Evolutionary conservation across 345 rosid species (phyloP).

Genomic region (Dipteronia sinensis): DNA sequence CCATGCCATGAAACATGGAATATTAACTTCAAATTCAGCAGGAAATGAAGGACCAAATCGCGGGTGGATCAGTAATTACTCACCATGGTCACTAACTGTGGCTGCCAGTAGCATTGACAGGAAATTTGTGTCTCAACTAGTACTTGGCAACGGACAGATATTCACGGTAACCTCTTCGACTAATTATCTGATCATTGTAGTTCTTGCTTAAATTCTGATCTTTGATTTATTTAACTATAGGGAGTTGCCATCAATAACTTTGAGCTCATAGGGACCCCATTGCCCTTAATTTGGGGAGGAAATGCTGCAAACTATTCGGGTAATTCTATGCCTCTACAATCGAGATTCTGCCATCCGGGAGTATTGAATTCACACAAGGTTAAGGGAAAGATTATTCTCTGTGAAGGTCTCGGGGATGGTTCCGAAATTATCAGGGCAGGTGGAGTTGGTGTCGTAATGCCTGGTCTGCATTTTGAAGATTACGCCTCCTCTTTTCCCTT

Average conservation of each 20-base stretch:
- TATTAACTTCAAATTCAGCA: slow-evolving; percentile 28
- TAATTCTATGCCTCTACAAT: not conserved
- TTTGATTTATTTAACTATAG: too few species aligned
- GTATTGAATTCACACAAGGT: not conserved
- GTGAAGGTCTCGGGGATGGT: not conserved
- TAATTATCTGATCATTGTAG: too few species aligned
- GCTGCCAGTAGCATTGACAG: slow-evolving; percentile 34
- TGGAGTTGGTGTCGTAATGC: slow-evolving; percentile 1
- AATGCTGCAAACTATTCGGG: slow-evolving; percentile 15
- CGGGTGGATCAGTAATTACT: slow-evolving; percentile 15
- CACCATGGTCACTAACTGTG: slow-evolving; percentile 33
- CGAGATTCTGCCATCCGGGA: not conserved
- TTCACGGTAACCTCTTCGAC: slow-evolving; percentile 3
- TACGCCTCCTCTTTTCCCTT: not conserved
- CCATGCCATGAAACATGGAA: slow-evolving; percentile 27
- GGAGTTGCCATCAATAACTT: not conserved
- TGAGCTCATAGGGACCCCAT: not conserved
- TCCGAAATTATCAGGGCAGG: not conserved
- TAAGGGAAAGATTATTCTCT: slow-evolving; percentile 12
- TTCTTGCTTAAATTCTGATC: not conserved
- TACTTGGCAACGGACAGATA: slow-evolving; percentile 26
- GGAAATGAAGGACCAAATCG: slow-evolving; percentile 23
- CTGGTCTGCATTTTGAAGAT: not conserved
- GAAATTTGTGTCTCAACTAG: slow-evolving; percentile 17
- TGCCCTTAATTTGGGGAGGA: slow-evolving; percentile 22